Conservation (phyloP, 2,329 filamentous ascomycete species). For the Fusarium albidum region DNA sequence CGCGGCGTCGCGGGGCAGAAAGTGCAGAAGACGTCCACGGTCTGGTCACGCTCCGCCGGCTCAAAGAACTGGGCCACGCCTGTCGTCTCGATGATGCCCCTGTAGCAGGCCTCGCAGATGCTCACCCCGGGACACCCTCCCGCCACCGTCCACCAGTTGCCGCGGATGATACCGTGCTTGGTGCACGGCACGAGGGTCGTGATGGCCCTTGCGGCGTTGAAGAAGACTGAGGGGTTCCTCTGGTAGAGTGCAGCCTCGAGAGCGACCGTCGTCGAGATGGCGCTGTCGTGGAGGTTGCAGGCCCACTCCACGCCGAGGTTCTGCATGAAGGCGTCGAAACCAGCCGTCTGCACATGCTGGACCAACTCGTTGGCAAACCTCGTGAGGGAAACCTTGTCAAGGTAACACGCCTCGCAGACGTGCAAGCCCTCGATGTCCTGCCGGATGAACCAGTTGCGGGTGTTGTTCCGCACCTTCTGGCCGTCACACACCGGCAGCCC, state of each 20-base stretch:
- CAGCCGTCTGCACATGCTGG: conserved; percentile 17
- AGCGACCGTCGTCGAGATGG: conserved; percentile 36
- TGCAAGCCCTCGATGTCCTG: conserved; percentile 39
- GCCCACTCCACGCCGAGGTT: conserved; percentile 32
- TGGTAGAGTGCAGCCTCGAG: conserved; percentile 37
- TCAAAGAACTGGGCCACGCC: conserved; percentile 43
- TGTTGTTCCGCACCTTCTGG: conserved; percentile 30
- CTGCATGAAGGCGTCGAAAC: conserved; percentile 36
- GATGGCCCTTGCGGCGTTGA: conserved; percentile 35
- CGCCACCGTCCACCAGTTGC: conserved; percentile 46
- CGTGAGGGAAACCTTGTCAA: conserved; percentile 45
- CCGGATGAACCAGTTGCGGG: conserved; percentile 39
- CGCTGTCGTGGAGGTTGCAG: conserved; percentile 37
- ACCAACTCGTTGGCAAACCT: conserved; percentile 42
- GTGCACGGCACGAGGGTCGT: conserved; percentile 39
- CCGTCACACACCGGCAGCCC: conserved; percentile 42
- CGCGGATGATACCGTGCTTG: conserved; percentile 38
- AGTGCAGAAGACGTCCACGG: conserved; percentile 40
- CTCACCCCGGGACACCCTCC: conserved; percentile 34
- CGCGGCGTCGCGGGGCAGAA: conserved; percentile 40
- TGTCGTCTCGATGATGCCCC: conserved; percentile 40
- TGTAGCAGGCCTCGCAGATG: conserved; percentile 47
- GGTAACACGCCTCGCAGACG: conserved; percentile 47
- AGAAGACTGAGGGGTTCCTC: conserved; percentile 41
- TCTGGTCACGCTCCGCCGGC: conserved; percentile 19